phyloP scores from a whole-genome alignment of 2,329 filamentous ascomycete genomes.

The Calonectria naviculata region DNA sequence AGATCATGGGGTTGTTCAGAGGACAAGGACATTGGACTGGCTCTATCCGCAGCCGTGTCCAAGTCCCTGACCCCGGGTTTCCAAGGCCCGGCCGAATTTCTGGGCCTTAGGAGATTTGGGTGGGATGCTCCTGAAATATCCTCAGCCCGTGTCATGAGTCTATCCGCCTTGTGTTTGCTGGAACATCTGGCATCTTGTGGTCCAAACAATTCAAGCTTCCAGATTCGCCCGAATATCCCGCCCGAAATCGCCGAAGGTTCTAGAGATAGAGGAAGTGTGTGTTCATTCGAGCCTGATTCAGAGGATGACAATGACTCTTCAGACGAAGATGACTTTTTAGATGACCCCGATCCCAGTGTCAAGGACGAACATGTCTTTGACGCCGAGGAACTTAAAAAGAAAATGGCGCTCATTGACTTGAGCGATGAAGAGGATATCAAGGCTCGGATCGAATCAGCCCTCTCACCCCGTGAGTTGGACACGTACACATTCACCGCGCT shows the following conservation, averaged over 20 bases:
- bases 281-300: background rate
- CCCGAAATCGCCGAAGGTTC: background rate
- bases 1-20: background rate
- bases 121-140: background rate
- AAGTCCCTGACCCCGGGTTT: background rate
- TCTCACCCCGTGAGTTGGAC: background rate
- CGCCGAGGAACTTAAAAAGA: background rate
- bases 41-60: background rate
- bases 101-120: background rate
- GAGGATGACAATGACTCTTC: background rate
- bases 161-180: background rate
- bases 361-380: background rate
- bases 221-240: background rate
- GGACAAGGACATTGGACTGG: background rate
- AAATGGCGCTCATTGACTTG: background rate
- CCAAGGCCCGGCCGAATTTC: background rate
- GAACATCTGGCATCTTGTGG: background rate
- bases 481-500: background rate
- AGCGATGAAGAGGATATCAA: background rate
- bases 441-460: background rate
- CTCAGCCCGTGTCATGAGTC: background rate
- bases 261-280: background rate
- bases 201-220: background rate
- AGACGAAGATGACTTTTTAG: background rate
- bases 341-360: background rate